A percentile compares a stretch with the other conserved stretches of the same genome.
Evolutionary conservation across 2,329 filamentous ascomycete genomes (phyloP).

Genomic region (Plenodomus biglobosus): DNA sequence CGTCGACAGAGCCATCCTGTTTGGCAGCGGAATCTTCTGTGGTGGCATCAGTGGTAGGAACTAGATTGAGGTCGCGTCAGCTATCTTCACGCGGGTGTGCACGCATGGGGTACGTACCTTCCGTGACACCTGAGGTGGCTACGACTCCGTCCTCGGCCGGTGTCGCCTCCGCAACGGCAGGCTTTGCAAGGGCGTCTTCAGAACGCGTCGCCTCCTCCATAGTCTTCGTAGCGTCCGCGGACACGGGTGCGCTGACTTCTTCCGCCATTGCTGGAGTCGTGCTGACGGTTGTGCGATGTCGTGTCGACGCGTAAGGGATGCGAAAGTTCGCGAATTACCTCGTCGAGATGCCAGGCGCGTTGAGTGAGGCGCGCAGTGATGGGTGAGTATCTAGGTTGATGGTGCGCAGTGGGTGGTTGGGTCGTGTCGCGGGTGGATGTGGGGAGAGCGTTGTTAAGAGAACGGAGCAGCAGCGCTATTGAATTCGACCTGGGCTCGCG

Average conservation of each 20-base stretch:
- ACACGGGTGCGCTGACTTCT: slow-evolving; percentile 31
- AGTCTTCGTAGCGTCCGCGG: slow-evolving; percentile 30
- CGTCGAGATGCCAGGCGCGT: slow-evolving; percentile 27
- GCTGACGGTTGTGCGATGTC: slow-evolving; percentile 38
- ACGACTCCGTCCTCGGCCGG: slow-evolving; percentile 33
- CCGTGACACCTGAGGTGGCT: slow-evolving; percentile 29
- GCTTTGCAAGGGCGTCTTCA: slow-evolving; percentile 28
- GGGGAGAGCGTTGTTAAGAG: too few species aligned
- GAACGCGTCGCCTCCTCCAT: slow-evolving; percentile 37
- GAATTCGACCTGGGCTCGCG: too few species aligned
- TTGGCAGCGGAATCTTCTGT: slow-evolving; percentile 19
- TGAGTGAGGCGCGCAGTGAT: slow-evolving; percentile 35
- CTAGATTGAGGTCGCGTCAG: slow-evolving; percentile 28
- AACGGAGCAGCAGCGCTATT: too few species aligned
- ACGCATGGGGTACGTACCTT: slow-evolving; percentile 28
- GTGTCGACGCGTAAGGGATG: slow-evolving; percentile 41
- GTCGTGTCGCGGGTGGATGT: slow-evolving; percentile 28
- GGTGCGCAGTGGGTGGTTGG: slow-evolving; percentile 39
- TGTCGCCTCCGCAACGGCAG: slow-evolving; percentile 34
- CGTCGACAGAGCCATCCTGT: slow-evolving; percentile 29
- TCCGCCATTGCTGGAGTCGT: slow-evolving; percentile 42
- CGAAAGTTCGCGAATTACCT: slow-evolving; percentile 35
- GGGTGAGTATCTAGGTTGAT: slow-evolving; percentile 34
- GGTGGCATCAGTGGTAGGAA: slow-evolving; percentile 18
- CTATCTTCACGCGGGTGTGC: slow-evolving; percentile 1